Evolutionary conservation across 169 alveolate species (phyloP), one percentile per base, ranked within the genome.

Genomic region (Perkinsus chesapeaki): DNA sequence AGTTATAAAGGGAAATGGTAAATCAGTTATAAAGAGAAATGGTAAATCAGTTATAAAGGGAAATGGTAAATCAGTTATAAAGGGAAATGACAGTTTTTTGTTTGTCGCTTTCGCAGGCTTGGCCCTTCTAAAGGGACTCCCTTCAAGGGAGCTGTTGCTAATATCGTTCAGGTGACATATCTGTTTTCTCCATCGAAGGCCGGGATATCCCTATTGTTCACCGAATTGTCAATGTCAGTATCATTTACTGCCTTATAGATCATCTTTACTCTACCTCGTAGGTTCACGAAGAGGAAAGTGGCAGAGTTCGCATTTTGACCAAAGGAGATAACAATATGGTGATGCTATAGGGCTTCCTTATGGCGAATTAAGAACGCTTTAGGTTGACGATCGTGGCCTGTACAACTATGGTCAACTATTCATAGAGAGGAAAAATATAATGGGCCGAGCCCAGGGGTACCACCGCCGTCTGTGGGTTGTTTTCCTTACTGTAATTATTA

Each of bases 181-280:
- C 97, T n/a, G 98, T 97, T 37, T 97, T 96, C 92, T 96, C 97
- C 93, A 95, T 97, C 0, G 98, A 97, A 27, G 98, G 97, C 73
- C 96, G 99, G 73, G 98, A 96, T 27, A 98, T 98, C 27, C 99
- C 99, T 39, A 98, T 98, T 37, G 99, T 98, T 3, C 99, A 98
- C 93, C 97, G 99, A 93, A 97, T 97, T 3, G 94, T 97, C 27
- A 94, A 96, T 39, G 95, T 97, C 92, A 97, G 98, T 92, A 96
- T 95, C 73, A 94, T 94, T 96, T 94, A 94, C 7, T 60, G 31
- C 3, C 3, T 34, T 9, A 16, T 93, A 5, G 47, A 7, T 20
- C 90, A 16, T 1, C 38, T 39, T 3, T 91, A 48, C 93, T 7
- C 72, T 39, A 27, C 73, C 48, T 39, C 31, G 39, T 12, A 34